These are phyloP conservation scores for Acer campestre DNA, from an alignment of 345 rosid species.

Conservation along the genomic window DNA sequence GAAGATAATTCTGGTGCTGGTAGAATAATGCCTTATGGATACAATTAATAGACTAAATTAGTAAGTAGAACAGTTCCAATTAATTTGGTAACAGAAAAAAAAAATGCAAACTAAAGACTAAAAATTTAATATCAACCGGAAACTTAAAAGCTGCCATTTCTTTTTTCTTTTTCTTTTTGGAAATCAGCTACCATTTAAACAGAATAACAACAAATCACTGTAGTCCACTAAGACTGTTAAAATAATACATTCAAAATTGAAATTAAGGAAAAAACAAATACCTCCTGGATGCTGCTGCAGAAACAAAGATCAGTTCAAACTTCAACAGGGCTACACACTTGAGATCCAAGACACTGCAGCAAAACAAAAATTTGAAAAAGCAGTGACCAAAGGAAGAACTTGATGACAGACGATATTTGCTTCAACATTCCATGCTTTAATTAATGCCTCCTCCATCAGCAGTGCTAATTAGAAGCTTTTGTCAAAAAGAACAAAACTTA, in stretches of 20 bases:
- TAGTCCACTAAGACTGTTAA: neutral
- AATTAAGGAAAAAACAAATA: slow-evolving; percentile 14
- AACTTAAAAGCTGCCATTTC: neutral
- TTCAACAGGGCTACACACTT: slow-evolving; percentile 70
- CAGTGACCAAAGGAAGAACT: slow-evolving; percentile 9
- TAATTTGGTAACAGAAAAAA: too few species aligned
- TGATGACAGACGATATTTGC: slow-evolving; percentile 24
- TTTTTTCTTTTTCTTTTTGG: too few species aligned
- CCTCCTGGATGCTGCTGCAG: slow-evolving; percentile 69
- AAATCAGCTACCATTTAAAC: neutral
- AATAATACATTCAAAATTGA: slow-evolving; percentile 7
- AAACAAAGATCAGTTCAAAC: slow-evolving; percentile 70
- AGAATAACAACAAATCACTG: neutral
- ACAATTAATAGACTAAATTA: too few species aligned
- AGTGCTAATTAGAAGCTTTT: slow-evolving; percentile 76
- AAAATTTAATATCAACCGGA: neutral
- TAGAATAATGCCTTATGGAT: too few species aligned
- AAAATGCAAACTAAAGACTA: too few species aligned
- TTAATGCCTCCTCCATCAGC: slow-evolving; percentile 56
- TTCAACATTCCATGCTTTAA: slow-evolving; percentile 81
- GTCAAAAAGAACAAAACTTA: slow-evolving; percentile 29
- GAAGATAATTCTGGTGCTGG: too few species aligned
- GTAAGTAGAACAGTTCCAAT: too few species aligned
- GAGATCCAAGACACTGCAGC: slow-evolving; percentile 62
- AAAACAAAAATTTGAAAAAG: slow-evolving; percentile 19